These are phyloP conservation scores for Alternaria brassicae DNA, from an alignment of 2,329 filamentous ascomycete genomes.

Conservation along the genomic window DNA sequence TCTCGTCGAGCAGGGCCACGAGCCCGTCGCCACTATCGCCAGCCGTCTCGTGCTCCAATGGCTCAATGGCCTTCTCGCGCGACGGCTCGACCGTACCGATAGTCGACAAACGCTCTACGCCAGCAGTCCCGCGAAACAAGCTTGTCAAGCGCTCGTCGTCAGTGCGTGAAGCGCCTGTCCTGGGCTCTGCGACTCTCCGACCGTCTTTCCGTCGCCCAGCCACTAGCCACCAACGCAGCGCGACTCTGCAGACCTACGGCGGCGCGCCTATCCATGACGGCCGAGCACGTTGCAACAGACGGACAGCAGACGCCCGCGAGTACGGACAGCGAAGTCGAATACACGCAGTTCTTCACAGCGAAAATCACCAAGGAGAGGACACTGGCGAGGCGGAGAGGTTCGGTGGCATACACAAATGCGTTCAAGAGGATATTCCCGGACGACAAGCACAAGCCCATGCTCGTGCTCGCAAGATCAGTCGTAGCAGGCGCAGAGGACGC, in stretches of 20 bases:
- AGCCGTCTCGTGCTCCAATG: constrained; percentile 70
- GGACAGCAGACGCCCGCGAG: constrained; percentile 25
- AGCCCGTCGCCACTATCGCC: constrained; percentile 71
- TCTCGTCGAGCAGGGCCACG: constrained; percentile 67
- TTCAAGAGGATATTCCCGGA: constrained; percentile 56
- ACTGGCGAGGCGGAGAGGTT: constrained; percentile 52
- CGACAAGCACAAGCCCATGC: constrained; percentile 54
- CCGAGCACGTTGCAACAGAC: constrained; percentile 32
- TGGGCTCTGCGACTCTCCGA: constrained; percentile 66
- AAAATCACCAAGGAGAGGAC: constrained; percentile 46
- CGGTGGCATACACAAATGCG: constrained; percentile 47
- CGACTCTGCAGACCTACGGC: constrained; percentile 67
- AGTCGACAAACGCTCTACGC: constrained; percentile 53
- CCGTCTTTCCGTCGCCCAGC: constrained; percentile 74
- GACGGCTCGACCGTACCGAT: constrained; percentile 69
- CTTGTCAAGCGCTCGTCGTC: constrained; percentile 76
- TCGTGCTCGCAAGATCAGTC: constrained; percentile 57
- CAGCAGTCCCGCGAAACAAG: constrained; percentile 70
- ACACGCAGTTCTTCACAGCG: constrained; percentile 49
- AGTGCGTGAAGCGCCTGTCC: constrained; percentile 55
- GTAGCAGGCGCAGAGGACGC: constrained; percentile 42
- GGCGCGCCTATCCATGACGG: constrained; percentile 42
- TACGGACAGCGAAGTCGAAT: constrained; percentile 42
- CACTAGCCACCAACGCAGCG: constrained; percentile 79
- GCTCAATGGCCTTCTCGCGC: constrained; percentile 56